These are phyloP conservation scores for Trichomonas gallinae DNA, from an alignment of 208 protist genomes.

Conservation along the genomic window DNA sequence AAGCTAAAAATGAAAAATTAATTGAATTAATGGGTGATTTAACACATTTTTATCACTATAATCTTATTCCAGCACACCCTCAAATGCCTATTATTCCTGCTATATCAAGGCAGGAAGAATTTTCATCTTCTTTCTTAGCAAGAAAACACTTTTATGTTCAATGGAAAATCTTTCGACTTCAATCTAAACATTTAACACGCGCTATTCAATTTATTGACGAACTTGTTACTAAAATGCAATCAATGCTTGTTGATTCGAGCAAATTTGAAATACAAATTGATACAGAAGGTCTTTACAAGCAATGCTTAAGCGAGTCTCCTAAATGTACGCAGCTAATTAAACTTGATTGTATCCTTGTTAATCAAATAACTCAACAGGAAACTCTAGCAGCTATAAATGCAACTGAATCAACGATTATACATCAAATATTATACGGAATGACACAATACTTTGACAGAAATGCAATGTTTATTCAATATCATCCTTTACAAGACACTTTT, in stretches of 20 bases:
- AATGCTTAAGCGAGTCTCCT: not conserved
- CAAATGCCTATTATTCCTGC: not conserved
- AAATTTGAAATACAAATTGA: not conserved
- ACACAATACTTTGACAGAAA: not conserved
- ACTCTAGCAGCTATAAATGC: not conserved
- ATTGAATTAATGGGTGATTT: not conserved
- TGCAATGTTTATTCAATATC: not conserved
- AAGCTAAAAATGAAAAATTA: not conserved
- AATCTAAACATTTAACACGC: not conserved
- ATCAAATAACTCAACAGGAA: not conserved
- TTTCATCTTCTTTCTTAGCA: not conserved
- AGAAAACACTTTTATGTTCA: not conserved
- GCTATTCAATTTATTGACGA: not conserved
- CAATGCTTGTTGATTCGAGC: no score
- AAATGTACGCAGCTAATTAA: not conserved
- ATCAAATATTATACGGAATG: not conserved
- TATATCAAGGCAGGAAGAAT: not conserved
- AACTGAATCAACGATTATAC: not conserved
- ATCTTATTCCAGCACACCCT: not conserved
- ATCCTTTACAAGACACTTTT: constrained; percentile 10
- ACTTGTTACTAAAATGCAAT: not conserved
- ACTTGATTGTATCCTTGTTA: not conserved
- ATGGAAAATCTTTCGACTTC: not conserved
- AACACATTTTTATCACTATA: not conserved
- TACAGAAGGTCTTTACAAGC: not conserved